Conservation (phyloP, 805 yeast species). For the Metschnikowia lunata region DNA sequence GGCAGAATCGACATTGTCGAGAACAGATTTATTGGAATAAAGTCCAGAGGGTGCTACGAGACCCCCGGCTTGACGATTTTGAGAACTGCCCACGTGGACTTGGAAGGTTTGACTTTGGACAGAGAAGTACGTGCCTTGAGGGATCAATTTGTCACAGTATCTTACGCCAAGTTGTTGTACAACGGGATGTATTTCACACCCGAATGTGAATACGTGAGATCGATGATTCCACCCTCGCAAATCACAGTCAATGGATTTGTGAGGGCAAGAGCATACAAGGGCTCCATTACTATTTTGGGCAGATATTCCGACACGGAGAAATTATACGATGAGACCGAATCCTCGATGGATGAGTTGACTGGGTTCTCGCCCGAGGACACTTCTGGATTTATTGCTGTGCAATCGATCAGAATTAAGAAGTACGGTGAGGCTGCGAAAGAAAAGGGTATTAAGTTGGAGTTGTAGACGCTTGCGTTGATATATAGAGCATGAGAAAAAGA, state of each 20-base stretch:
- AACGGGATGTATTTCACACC: slow-evolving; percentile 98
- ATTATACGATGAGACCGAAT: slow-evolving; percentile 95
- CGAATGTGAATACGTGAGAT: slow-evolving; percentile 92
- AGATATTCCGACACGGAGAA: slow-evolving; percentile 95
- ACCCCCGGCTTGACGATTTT: slow-evolving; percentile 96
- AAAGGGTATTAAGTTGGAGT: slow-evolving; percentile 52
- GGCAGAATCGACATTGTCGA: slow-evolving; percentile 99
- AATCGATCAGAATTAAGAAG: slow-evolving; percentile 96
- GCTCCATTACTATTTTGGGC: slow-evolving; percentile 77
- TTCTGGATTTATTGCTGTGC: slow-evolving; percentile 95
- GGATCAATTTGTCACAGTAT: slow-evolving; percentile 91
- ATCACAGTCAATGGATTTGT: slow-evolving; percentile 94
- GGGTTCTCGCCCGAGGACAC: slow-evolving; percentile 98
- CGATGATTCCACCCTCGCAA: slow-evolving; percentile 94
- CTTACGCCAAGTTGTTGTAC: slow-evolving; percentile 85
- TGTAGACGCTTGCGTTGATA: slow-evolving; percentile 15
- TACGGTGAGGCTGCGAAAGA: slow-evolving; percentile 94
- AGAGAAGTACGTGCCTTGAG: slow-evolving; percentile 97
- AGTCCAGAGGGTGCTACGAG: slow-evolving; percentile 99
- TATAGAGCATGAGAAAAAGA: background rate
- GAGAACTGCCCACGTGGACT: slow-evolving; percentile 90
- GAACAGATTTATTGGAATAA: slow-evolving; percentile 97
- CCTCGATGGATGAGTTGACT: slow-evolving; percentile 98
- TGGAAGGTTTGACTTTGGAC: slow-evolving; percentile 95
- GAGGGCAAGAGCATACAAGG: slow-evolving; percentile 91